Conservation (phyloP, 2,329 filamentous ascomycete genomes). For the Fusarium avenaceum region DNA sequence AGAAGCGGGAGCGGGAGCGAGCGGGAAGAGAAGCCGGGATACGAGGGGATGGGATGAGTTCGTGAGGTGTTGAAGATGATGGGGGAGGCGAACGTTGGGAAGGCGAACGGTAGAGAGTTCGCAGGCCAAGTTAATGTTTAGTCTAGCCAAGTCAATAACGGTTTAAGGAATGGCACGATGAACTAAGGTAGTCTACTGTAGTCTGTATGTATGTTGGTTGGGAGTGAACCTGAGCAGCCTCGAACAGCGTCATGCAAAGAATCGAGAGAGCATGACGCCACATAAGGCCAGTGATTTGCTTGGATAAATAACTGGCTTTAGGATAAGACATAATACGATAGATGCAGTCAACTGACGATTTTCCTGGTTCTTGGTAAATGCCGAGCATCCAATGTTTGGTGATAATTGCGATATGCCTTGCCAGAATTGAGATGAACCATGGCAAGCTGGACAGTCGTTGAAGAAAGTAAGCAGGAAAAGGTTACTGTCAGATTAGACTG, state of each 20-base stretch:
- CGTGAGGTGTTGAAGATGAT: constrained; percentile 14
- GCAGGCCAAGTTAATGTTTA: constrained; percentile 5
- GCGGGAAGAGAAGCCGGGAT: constrained; percentile 12
- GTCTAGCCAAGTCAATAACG: constrained; percentile 1
- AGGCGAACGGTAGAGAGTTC: constrained; percentile 33
- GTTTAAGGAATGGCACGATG: not conserved
- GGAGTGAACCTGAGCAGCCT: constrained; percentile 34
- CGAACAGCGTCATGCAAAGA: constrained; percentile 41
- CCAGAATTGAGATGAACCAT: constrained; percentile 34
- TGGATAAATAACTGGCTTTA: not conserved
- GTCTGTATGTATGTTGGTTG: not conserved
- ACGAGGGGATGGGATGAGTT: constrained; percentile 12
- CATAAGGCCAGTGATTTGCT: constrained; percentile 17
- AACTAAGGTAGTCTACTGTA: constrained; percentile 1
- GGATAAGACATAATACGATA: not conserved
- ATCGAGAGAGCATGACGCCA: constrained; percentile 38
- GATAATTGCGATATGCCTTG: constrained; percentile 22
- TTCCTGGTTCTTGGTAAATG: not conserved
- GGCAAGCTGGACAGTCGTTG: constrained; percentile 33
- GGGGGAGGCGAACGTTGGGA: constrained; percentile 38
- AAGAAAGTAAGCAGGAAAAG: constrained; percentile 4
- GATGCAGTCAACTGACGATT: constrained; percentile 24
- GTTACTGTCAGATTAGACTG: not conserved
- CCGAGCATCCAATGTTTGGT: constrained; percentile 5
- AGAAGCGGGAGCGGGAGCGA: constrained; percentile 35